phyloP scores from a whole-genome alignment of 2,329 filamentous ascomycete genomes.

The Aspergillus hortae region DNA sequence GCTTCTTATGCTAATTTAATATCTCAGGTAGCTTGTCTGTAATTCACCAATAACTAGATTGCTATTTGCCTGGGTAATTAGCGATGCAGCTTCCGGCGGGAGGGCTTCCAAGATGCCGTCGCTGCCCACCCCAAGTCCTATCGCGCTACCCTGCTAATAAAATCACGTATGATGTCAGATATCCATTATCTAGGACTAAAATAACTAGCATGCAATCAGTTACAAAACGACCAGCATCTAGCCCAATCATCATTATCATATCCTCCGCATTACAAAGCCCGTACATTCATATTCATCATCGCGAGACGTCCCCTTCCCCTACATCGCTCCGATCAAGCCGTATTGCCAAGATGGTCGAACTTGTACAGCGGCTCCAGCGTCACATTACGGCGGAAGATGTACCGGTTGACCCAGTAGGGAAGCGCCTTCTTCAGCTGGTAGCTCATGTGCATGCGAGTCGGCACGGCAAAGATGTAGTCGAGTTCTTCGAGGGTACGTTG shows the following conservation, averaged over 20 bases:
- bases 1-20: no score
- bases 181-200: no score
- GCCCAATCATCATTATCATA: neutral
- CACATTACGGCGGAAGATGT: constrained; percentile 50
- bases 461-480: constrained; percentile 58
- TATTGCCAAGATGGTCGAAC: constrained; percentile 32
- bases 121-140: no score
- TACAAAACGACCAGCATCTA: neutral
- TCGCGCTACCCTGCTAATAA: no score
- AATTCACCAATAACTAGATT: no score
- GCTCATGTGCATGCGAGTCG: constrained; percentile 53
- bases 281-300: constrained; percentile 3
- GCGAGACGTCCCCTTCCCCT: no score
- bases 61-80: no score
- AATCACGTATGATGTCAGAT: no score
- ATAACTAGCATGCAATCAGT: neutral
- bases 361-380: constrained; percentile 51
- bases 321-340: neutral
- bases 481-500: constrained; percentile 55
- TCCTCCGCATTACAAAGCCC: neutral
- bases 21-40: no score
- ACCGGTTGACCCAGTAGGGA: constrained; percentile 60
- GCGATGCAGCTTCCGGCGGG: no score
- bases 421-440: constrained; percentile 57
- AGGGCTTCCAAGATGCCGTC: no score